Conservation (phyloP, 306 rosid species). For the Corylus avellana region DNA sequence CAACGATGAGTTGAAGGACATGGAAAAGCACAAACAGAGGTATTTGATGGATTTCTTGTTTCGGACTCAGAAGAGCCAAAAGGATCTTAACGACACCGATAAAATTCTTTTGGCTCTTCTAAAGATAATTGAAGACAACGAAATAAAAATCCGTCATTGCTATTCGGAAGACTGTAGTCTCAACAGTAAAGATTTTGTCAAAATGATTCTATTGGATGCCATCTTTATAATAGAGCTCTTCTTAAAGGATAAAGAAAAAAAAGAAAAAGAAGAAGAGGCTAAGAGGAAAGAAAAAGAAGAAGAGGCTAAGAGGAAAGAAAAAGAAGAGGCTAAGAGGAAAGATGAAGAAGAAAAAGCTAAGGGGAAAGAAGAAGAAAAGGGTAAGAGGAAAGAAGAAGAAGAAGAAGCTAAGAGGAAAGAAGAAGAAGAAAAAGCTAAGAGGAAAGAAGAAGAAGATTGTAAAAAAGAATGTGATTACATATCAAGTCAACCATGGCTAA, state of each 20-base stretch:
- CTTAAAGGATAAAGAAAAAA: neutral
- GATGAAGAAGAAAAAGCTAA: no score
- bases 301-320: neutral
- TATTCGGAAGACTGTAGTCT: neutral
- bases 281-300: no score
- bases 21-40: neutral
- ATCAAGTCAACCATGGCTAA: neutral
- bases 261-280: no score
- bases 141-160: neutral
- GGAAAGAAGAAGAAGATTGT: no score
- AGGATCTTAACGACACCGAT: no score
- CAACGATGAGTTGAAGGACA: neutral
- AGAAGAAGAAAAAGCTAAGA: no score
- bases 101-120: no score
- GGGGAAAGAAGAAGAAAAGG: no score
- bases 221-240: slow-evolving; percentile 33
- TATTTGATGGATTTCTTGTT: neutral
- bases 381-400: neutral
- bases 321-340: no score
- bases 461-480: neutral
- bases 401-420: neutral
- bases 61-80: accelerated
- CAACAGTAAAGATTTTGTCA: neutral
- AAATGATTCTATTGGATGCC: slow-evolving; percentile 22
- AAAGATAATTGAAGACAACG: neutral